Evolutionary conservation across 2,329 filamentous ascomycete species (phyloP), one percentile per base, ranked within the genome.

Genomic region (Colletotrichum sp.): DNA sequence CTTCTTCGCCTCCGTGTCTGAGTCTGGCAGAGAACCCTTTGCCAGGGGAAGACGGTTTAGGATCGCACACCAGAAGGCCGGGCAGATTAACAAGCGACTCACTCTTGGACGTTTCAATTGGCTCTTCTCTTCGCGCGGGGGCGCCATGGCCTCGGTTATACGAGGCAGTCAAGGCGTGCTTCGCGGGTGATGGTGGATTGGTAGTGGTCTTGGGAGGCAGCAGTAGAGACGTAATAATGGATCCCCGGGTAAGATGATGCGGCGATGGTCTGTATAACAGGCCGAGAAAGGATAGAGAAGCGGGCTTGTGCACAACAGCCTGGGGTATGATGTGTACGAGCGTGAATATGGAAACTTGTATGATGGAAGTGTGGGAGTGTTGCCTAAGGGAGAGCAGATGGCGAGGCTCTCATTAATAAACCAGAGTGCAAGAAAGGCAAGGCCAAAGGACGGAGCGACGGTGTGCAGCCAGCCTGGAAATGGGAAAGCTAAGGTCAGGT

Each of bases 61-160:
- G 55, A 78, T 72, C 67, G 67, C 36, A 77, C 73, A 77, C 72
- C 67, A 77, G 75, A 71, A 71, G 66, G 59, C 66, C 55, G 77
- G 75, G 79, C 72, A 78, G 78, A 77, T 75, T 39, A 79, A 75
- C 26, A 68, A 71, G 75, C 80, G 77, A 84, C 91, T 83, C 89
- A 97, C 95, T 85, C 93, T 91, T 80, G 88, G 91, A 83, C 95
- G 93, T 89, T 98, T 98, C 87, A 97, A 92, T 87, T 95, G 94
- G 88, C 93, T 96, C 88, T 95, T 95, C 86, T 97, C 94, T 79
- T 85, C 84, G 81, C 89, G 87, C 85, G 92, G 87, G 85, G 92
- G 89, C 85, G 91, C 86, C 91, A 92, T 92, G 78, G 77, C 74
- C 67, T 76, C 70, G 63, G 44, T 26, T 65, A 24, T 30, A 22